These are phyloP conservation scores for Capronia americana DNA, from an alignment of 2,329 filamentous ascomycete genomes.

Conservation along the genomic window DNA sequence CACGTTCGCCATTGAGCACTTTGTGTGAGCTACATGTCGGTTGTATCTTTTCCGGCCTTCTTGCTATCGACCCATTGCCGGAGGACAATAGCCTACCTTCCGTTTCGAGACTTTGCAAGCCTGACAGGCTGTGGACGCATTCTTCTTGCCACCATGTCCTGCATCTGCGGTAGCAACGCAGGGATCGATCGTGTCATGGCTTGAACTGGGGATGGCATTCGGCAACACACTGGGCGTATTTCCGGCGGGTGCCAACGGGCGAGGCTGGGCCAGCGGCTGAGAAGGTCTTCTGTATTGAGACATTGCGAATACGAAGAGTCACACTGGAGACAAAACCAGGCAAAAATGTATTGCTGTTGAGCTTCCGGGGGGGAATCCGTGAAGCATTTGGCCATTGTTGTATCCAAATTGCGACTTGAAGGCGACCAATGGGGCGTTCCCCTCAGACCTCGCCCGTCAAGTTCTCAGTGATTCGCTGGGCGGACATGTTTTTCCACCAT, in stretches of 20 bases:
- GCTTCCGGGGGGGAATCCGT: not conserved
- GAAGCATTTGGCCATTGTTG: not conserved
- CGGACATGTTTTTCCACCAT: constrained; percentile 7
- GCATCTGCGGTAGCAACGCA: not conserved
- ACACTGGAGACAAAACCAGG: not conserved
- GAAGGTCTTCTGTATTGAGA: not conserved
- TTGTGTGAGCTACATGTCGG: not conserved
- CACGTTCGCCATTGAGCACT: not conserved
- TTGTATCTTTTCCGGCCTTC: not conserved
- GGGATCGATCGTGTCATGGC: not conserved
- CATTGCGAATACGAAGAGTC: not conserved
- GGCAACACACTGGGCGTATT: not conserved
- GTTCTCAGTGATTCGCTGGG: not conserved
- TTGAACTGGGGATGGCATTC: not conserved
- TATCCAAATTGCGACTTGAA: not conserved
- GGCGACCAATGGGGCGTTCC: not conserved
- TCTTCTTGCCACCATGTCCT: constrained; percentile 12
- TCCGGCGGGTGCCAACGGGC: not conserved
- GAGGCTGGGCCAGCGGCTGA: not conserved
- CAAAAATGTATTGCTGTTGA: not conserved
- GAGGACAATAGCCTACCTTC: constrained; percentile 21
- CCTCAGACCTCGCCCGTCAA: not conserved
- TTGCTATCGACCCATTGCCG: not conserved
- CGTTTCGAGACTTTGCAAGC: constrained; percentile 27
- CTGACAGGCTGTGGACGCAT: constrained; percentile 27